Percentiles rank a stretch among this genome's conserved stretches.
Evolutionary conservation across 306 rosid species (phyloP).

Genomic region (Mimosa pudica): DNA sequence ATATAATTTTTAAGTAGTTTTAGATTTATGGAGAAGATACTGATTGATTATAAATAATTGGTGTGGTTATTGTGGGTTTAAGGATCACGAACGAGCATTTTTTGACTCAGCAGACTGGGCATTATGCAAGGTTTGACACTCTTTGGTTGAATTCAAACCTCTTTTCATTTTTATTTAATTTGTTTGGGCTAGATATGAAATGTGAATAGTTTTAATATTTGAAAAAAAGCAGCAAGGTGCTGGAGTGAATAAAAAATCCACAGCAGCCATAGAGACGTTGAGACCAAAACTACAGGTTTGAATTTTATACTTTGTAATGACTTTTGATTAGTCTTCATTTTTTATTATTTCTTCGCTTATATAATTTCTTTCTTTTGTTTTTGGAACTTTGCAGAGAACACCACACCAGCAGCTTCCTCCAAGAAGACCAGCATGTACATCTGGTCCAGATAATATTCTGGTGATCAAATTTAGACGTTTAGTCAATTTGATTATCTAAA

Average conservation of each 20-base stretch:
- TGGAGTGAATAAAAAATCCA: constrained; percentile 65
- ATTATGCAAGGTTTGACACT: constrained; percentile 70
- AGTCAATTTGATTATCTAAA: not conserved
- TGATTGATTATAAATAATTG: not conserved
- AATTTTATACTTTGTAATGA: not conserved
- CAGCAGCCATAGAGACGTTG: constrained; percentile 72
- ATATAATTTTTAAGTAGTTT: not conserved
- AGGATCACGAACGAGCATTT: constrained; percentile 92
- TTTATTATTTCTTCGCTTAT: not conserved
- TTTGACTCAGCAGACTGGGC: constrained; percentile 99
- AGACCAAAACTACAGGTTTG: constrained; percentile 81
- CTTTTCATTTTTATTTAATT: not conserved
- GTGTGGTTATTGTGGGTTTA: not conserved
- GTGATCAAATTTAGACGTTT: constrained; percentile 42
- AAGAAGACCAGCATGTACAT: constrained; percentile 82
- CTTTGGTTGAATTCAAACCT: not conserved
- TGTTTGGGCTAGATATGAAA: not conserved
- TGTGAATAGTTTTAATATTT: not conserved
- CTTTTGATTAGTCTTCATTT: not conserved
- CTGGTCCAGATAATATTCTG: constrained; percentile 49
- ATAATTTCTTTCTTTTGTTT: not conserved
- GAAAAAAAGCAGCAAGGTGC: constrained; percentile 74
- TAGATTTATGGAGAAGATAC: not conserved
- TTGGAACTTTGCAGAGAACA: constrained; percentile 59
- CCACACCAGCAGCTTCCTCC: constrained; percentile 94